Evolutionary conservation across 73 alveolate species (phyloP).

Genomic region (Paraurostyla sp.): DNA sequence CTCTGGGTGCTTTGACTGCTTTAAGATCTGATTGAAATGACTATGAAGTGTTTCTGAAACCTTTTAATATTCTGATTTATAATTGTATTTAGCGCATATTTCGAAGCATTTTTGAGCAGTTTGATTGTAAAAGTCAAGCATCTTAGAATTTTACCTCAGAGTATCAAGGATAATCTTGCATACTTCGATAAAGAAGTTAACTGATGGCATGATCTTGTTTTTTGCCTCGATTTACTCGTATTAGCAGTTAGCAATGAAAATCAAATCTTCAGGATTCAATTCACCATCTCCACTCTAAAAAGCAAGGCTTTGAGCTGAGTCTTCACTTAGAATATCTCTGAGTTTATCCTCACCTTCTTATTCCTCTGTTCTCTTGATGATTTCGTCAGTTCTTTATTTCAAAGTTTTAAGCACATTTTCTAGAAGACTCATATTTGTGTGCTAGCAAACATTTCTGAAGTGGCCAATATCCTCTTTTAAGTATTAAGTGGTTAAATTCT

Average conservation of each 20-base stretch:
- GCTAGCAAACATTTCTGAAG: slow-evolving; percentile 78
- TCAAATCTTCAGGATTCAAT: slow-evolving; percentile 57
- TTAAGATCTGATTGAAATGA: slow-evolving; percentile 54
- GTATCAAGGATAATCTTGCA: slow-evolving; percentile 64
- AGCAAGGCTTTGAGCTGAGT: slow-evolving; percentile 14
- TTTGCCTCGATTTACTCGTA: slow-evolving; percentile 46
- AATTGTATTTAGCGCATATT: slow-evolving; percentile 48
- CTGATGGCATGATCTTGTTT: slow-evolving; percentile 31
- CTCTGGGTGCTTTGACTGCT: slow-evolving; percentile 57
- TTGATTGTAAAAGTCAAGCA: slow-evolving; percentile 61
- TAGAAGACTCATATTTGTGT: slow-evolving; percentile 56
- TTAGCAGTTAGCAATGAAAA: slow-evolving; percentile 50
- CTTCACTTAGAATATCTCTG: slow-evolving; percentile 24
- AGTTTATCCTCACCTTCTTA: slow-evolving; percentile 39
- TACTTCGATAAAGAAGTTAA: slow-evolving; percentile 41
- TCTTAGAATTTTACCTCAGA: slow-evolving; percentile 63
- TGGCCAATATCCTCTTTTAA: slow-evolving; percentile 77
- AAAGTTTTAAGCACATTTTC: slow-evolving; percentile 59
- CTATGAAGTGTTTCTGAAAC: slow-evolving; percentile 55
- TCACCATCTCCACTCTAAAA: slow-evolving; percentile 36
- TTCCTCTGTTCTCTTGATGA: slow-evolving; percentile 14
- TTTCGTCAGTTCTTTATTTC: slow-evolving; percentile 38
- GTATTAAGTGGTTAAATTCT: slow-evolving; percentile 36
- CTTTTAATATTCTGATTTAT: slow-evolving; percentile 40
- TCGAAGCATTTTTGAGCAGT: slow-evolving; percentile 65